phyloP scores from a whole-genome alignment of 1,284 basidiomycete species.

The Agroathelia rolfsii region DNA sequence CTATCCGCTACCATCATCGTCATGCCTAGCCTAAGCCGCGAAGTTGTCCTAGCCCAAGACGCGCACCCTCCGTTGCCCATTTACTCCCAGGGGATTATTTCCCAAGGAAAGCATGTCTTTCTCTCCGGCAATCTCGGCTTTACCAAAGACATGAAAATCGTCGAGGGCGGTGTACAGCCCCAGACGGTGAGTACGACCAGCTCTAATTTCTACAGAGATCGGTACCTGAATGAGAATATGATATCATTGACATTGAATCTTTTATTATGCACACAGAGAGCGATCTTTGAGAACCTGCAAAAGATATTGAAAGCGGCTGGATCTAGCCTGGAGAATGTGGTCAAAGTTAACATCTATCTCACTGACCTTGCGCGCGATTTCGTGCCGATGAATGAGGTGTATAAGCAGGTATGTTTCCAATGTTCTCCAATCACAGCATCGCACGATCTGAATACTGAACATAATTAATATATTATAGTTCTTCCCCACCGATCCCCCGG shows the following conservation, averaged over 20 bases:
- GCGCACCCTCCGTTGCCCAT: conserved; percentile 39
- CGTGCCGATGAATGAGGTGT: conserved; percentile 42
- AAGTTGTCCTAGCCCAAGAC: conserved; percentile 28
- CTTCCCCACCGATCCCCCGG: conserved; percentile 43
- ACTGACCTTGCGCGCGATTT: conserved; percentile 42
- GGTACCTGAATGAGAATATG: not conserved
- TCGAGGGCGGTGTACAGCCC: conserved; percentile 41
- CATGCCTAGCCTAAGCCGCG: too few species aligned
- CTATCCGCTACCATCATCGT: too few species aligned
- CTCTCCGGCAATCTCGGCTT: conserved; percentile 53
- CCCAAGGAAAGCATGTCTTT: conserved; percentile 39
- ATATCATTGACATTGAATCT: conserved; percentile 3
- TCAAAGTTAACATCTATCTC: conserved; percentile 57
- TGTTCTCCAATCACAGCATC: not conserved
- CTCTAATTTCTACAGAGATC: too few species aligned
- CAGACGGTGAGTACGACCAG: conserved; percentile 36
- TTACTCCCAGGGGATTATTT: conserved; percentile 46
- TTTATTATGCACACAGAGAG: conserved; percentile 25
- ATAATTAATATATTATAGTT: conserved; percentile 34
- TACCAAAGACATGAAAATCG: conserved; percentile 35
- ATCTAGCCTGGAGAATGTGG: conserved; percentile 42
- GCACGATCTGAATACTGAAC: conserved; percentile 1
- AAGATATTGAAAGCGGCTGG: conserved; percentile 52
- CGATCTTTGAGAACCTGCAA: conserved; percentile 48
- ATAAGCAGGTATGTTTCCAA: conserved; percentile 33